Percentiles rank a stretch among this genome's conserved stretches.
Evolutionary conservation across 306 rosid genomes (phyloP).

Genomic region (Begonia loranthoides): DNA sequence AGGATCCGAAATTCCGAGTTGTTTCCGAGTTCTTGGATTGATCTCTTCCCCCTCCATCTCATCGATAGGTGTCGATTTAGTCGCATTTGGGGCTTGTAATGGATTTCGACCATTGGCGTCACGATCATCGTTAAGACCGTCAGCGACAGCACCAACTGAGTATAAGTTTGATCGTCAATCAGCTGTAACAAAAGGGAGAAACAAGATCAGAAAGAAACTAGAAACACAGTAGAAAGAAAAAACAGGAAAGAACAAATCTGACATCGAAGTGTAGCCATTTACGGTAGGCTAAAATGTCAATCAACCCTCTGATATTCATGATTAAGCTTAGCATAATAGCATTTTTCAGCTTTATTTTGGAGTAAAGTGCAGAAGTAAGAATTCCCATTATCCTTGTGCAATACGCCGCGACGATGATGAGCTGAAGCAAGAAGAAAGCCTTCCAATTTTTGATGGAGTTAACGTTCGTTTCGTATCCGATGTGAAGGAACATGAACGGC

Average conservation of each 20-base stretch:
- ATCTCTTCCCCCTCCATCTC: conserved; percentile 11
- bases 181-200: conserved; percentile 22
- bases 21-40: conserved; percentile 43
- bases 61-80: background rate
- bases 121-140: conserved; percentile 14
- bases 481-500: conserved; percentile 21
- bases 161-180: conserved; percentile 23
- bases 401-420: background rate
- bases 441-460: background rate
- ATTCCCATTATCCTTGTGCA: background rate
- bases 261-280: background rate
- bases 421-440: background rate
- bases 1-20: conserved; percentile 26
- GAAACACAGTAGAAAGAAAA: background rate
- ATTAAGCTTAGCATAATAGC: background rate
- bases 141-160: conserved; percentile 38
- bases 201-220: conserved; percentile 35
- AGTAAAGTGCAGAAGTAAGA: background rate
- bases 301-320: background rate
- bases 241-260: background rate
- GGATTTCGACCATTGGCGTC: conserved; percentile 35
- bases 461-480: background rate
- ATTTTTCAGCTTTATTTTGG: background rate
- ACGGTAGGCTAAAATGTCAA: background rate
- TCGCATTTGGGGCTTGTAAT: conserved; percentile 52